A percentile compares a stretch with the other conserved stretches of the same genome.
These are phyloP conservation scores for Phytopythium kandeliae DNA, from an alignment of 352 stramenopile species.

Conservation along the genomic window DNA sequence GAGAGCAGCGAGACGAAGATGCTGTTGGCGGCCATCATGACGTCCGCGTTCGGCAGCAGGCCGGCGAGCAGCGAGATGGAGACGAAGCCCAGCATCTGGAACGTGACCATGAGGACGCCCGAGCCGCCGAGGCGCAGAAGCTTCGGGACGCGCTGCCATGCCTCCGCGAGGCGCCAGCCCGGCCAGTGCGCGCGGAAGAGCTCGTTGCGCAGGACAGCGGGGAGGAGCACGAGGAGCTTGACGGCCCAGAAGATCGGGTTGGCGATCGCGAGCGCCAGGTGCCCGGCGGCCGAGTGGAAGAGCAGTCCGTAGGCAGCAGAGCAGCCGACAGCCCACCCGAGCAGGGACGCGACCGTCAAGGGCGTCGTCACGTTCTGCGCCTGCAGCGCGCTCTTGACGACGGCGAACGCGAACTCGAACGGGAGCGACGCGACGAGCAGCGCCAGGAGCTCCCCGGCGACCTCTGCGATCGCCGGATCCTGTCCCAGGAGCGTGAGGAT, in stretches of 20 bases:
- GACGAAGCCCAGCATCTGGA: constrained; percentile 13
- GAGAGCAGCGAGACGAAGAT: constrained; percentile 12
- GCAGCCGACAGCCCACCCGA: constrained; percentile 15
- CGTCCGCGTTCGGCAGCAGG: constrained; percentile 22
- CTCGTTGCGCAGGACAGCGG: constrained; percentile 15
- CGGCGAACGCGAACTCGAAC: constrained; percentile 16
- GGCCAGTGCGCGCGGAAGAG: constrained; percentile 15
- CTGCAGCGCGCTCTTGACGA: constrained; percentile 23
- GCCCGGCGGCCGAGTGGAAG: constrained; percentile 28
- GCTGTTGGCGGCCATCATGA: constrained; percentile 14
- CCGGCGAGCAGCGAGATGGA: constrained; percentile 18
- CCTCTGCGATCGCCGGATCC: constrained; percentile 16
- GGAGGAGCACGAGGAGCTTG: constrained; percentile 18
- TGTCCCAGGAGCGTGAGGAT: constrained; percentile 28
- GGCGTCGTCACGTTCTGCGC: constrained; percentile 32
- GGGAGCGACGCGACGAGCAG: constrained; percentile 16
- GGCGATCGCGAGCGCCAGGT: constrained; percentile 25
- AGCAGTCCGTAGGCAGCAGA: constrained; percentile 26
- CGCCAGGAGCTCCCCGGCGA: constrained; percentile 18
- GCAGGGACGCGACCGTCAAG: constrained; percentile 19
- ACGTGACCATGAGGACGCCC: constrained; percentile 12
- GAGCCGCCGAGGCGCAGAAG: constrained; percentile 10
- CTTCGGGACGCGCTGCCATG: constrained; percentile 10
- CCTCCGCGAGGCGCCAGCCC: constrained; percentile 10
- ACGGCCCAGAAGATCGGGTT: constrained; percentile 19